Percentiles rank a stretch among this genome's conserved stretches.
Conservation (phyloP, 768 basidiomycete genomes). For the Leucocoprinus sp. region DNA sequence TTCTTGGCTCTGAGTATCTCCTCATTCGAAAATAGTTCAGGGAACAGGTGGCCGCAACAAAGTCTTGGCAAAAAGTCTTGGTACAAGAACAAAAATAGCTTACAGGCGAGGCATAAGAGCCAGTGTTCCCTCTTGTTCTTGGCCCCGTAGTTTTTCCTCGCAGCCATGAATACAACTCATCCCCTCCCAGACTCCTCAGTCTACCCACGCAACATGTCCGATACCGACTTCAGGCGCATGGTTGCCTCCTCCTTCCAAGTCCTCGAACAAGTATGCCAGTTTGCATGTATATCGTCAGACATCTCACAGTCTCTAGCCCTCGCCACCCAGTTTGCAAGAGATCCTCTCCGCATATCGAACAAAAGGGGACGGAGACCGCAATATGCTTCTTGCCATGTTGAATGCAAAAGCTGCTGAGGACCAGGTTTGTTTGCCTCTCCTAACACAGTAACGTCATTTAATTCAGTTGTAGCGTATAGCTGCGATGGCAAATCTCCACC, state of each 20-base stretch:
- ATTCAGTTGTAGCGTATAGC: constrained; percentile 50
- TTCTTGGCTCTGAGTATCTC: constrained; percentile 26
- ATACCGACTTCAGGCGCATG: constrained; percentile 27
- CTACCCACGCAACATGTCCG: constrained; percentile 18
- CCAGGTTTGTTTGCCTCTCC: constrained; percentile 46
- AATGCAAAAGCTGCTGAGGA: constrained; percentile 92
- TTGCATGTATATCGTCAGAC: constrained; percentile 15
- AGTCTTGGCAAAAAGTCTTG: constrained; percentile 43
- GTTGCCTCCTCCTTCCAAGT: constrained; percentile 30
- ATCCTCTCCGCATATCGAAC: constrained; percentile 79
- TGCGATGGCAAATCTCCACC: constrained; percentile 60
- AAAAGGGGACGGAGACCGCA: constrained; percentile 87
- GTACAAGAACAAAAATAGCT: constrained; percentile 37
- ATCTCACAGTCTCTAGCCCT: constrained; percentile 34
- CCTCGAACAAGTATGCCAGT: constrained; percentile 33
- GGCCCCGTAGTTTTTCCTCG: constrained; percentile 27
- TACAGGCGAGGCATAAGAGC: constrained; percentile 36
- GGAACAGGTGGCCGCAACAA: constrained; percentile 17
- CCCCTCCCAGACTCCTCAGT: constrained; percentile 22
- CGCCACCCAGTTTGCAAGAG: constrained; percentile 77
- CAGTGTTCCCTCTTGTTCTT: constrained; percentile 29
- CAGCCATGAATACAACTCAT: constrained; percentile 28
- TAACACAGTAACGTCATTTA: constrained; percentile 5
- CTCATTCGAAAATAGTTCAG: constrained; percentile 33
- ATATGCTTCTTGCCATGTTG: constrained; percentile 84